A percentile compares a stretch with the other conserved stretches of the same genome.
phyloP scores from a whole-genome alignment of 805 yeast species.

The Wickerhamiella cacticola region DNA sequence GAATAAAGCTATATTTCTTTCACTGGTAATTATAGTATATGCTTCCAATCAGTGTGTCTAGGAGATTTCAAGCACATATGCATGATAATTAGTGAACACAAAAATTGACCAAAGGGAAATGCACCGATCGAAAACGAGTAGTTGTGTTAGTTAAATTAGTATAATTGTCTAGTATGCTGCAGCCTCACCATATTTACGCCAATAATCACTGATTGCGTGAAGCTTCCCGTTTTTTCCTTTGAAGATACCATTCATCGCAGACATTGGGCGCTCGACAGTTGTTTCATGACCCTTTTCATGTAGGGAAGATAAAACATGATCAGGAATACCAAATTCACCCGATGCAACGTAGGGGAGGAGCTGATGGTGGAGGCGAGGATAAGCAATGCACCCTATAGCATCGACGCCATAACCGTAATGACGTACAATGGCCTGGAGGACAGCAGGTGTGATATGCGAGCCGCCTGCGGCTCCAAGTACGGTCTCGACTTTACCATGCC shows the following conservation, averaged over 20 bases:
- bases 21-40: no score
- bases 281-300: slow-evolving; percentile 40
- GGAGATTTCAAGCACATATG: no score
- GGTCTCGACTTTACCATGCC: slow-evolving; percentile 40
- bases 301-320: slow-evolving; percentile 30
- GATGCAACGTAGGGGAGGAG: slow-evolving; percentile 57
- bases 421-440: slow-evolving; percentile 69
- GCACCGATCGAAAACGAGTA: no score
- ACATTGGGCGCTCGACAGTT: slow-evolving; percentile 33
- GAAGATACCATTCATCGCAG: slow-evolving; percentile 48
- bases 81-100: no score
- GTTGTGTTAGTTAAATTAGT: no score
- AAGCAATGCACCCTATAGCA: slow-evolving; percentile 57
- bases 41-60: no score
- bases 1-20: no score
- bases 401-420: slow-evolving; percentile 45
- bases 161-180: slow-evolving; percentile 42
- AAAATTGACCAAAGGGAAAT: no score
- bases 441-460: slow-evolving; percentile 68
- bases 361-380: slow-evolving; percentile 83
- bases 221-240: slow-evolving; percentile 32
- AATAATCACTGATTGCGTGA: slow-evolving; percentile 76
- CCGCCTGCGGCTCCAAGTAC: slow-evolving; percentile 94
- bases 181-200: slow-evolving; percentile 76
- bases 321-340: slow-evolving; percentile 43